Base-by-base conservation (phyloP, 2,329 filamentous ascomycete species). In the Calonectria pseudoreteaudii region DNA sequence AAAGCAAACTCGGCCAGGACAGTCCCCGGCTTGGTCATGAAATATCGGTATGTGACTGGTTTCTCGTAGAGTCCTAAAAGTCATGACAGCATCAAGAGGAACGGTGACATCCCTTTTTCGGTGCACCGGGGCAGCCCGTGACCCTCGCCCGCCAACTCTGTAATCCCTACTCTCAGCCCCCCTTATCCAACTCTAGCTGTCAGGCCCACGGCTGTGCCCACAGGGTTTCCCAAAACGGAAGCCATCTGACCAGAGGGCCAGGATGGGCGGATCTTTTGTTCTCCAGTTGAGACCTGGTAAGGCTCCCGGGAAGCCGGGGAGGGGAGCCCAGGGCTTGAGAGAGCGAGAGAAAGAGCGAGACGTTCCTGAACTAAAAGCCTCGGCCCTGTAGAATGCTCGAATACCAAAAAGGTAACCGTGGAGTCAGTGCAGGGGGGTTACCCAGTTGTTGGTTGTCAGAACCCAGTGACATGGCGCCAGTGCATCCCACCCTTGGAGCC, bases 221-320 rank as follows among this genome's bases (percentile, higher is more conserved):
- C 34, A 62, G 26, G 16, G 20, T 7, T 41, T 62, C 56, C 36
- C 34, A 62, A 62, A 62, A 38, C 34, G 56, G 56, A 10, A 60
- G n/a, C 34, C 7, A 23, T 26, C 6, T 38, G 56, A 23, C 34
- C 56, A 28, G 14, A 20, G n/a, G 8, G 56, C 36, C 8, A 41
- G 34, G 56, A 23, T 62, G 56, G 18, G 56, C 56, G 56, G 56
- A 62, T 62, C 56, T 41, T 62, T 62, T 62, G 56, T 62, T 62
- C 36, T 62, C 56, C 26, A 62, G 56, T 62, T 20, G 28, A 28
- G 41, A 20, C 60, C 41, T 49, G 38, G 60, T 49, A 62, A 65
- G 60, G 60, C 60, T 65, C 38, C 60, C 60, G 38, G 60, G 60
- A 49, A 65, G 41, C 60, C 60, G 60, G 60, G 23, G 60, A 34